A percentile compares a stretch with the other conserved stretches of the same genome.
phyloP scores from a whole-genome alignment of 2,329 filamentous ascomycete genomes.

The Cercospora zeae-maydis region DNA sequence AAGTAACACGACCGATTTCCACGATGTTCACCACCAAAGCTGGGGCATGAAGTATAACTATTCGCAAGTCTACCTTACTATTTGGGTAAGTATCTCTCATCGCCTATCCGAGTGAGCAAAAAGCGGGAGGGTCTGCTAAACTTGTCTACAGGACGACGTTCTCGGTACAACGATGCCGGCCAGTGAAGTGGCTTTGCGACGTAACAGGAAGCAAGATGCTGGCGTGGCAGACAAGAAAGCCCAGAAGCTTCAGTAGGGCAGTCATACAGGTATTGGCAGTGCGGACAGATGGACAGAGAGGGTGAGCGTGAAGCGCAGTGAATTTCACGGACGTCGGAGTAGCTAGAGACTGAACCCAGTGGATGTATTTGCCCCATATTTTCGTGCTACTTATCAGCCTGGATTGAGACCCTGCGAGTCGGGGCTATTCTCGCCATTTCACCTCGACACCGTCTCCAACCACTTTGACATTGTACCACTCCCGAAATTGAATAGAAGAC shows the following conservation, averaged over 20 bases:
- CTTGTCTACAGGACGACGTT: not conserved
- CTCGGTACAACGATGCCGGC: not conserved
- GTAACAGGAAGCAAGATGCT: not conserved
- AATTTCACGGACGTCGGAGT: no score
- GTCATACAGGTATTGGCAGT: not conserved
- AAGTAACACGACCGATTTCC: conserved; percentile 5
- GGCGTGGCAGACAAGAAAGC: not conserved
- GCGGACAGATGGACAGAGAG: no score
- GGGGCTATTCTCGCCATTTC: not conserved
- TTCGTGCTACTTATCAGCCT: no score
- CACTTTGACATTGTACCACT: not conserved
- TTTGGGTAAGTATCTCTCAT: not conserved
- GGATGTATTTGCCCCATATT: no score
- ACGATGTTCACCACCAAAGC: conserved; percentile 13
- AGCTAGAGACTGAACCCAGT: no score
- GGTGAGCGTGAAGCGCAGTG: no score
- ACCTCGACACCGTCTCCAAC: not conserved
- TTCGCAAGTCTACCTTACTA: conserved; percentile 11
- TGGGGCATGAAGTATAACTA: conserved; percentile 15
- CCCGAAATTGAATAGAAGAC: not conserved
- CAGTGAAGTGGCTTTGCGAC: not conserved
- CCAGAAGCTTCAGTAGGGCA: not conserved
- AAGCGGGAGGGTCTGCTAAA: not conserved
- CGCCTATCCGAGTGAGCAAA: no score
- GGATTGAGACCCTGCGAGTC: no score